Base-by-base conservation (phyloP, 139 green algal species). In the Asterochloris sp. region DNA sequence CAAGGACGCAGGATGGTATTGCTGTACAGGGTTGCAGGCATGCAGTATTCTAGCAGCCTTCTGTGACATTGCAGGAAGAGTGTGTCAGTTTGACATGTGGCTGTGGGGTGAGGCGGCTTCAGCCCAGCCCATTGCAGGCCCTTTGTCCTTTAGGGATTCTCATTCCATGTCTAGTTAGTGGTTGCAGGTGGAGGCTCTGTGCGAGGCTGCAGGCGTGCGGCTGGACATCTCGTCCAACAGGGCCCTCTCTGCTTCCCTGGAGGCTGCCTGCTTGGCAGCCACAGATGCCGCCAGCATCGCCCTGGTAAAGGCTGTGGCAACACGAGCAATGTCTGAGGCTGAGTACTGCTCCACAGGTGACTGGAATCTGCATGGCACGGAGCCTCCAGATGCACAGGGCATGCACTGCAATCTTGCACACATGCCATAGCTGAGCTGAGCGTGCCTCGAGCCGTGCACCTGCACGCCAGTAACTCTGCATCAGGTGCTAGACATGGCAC, bases 261-360 rank as follows among this genome's bases (percentile, higher is more conserved):
- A 68, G 62, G 78, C 83, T 71, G 81, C 78, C 21, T 79, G 85
- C 83, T 47, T 69, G 71, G 81, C 63, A 62, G 26, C 66, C 27
- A 11, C 77, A 16, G 74, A 84, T 60, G 68, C 83, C 24, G 83
- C 81, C 16, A 78, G 64, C 10, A 84, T 76, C 0, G 27, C 78
- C 38, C 85, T 90, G 11, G 73, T 92, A 23, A 86, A 84, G 54
- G 82, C 84, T 12, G 80, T 95, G 0, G 87, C 90, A 24, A 95
- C 93, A 0, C 85, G 90, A 15, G 88, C 90, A 66, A 96, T 96
- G 93, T 89, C 79, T 15, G 89, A 94, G 86, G 92, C 93, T 26
- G 83, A 93, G 86, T 94, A 94, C 83, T 87, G 88, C 69, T 90
- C 79, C 71, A 87, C 88, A 82, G 92, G 91, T 83, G 78, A 84